Percentiles rank a stretch among this genome's conserved stretches.
phyloP scores from a whole-genome alignment of 2,329 filamentous ascomycete species.

The Fusarium sp. region DNA sequence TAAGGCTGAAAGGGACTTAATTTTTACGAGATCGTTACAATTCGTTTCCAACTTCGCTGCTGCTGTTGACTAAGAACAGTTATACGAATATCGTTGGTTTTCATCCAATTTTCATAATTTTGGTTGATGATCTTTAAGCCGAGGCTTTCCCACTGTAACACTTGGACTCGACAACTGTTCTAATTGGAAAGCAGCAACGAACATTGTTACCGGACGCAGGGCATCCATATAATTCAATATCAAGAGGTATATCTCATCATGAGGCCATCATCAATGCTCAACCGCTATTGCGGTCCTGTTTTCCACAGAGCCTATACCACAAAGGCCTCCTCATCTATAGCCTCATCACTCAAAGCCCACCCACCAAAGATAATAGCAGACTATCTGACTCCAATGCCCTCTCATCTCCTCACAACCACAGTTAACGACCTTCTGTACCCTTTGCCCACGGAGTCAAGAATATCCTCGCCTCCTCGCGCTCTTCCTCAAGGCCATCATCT shows the following conservation, averaged over 20 bases:
- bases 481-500: constrained; percentile 80
- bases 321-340: constrained; percentile 12
- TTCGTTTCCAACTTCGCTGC: too few species aligned
- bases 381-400: constrained; percentile 65
- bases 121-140: not conserved
- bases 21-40: not conserved
- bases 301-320: constrained; percentile 6
- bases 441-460: constrained; percentile 16
- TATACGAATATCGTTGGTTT: not conserved
- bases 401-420: constrained; percentile 71
- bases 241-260: not conserved
- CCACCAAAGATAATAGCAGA: constrained; percentile 53
- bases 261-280: not conserved
- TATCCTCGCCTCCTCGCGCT: constrained; percentile 38
- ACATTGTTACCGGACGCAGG: not conserved
- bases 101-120: not conserved
- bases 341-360: constrained; percentile 38
- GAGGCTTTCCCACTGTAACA: not conserved
- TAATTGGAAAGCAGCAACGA: not conserved
- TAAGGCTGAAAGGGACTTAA: not conserved
- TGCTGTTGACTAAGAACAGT: too few species aligned
- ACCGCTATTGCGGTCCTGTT: constrained; percentile 6
- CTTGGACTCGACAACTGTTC: not conserved
- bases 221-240: not conserved
- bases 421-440: constrained; percentile 63